A percentile compares a stretch with the other conserved stretches of the same genome.
Conservation (phyloP, 345 rosid species). For the Rhodamnia argentea region DNA sequence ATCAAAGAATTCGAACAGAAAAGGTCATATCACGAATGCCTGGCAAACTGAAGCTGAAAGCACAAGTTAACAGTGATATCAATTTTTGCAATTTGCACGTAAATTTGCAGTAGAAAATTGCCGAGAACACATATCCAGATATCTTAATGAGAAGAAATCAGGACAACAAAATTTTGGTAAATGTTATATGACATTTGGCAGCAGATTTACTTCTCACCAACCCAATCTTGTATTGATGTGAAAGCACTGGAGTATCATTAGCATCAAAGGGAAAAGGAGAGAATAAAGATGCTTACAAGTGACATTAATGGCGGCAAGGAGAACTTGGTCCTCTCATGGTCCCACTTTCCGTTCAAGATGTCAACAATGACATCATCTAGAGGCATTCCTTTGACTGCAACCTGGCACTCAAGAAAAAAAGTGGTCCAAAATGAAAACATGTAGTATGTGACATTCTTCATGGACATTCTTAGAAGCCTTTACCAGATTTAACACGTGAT, state of each 20-base stretch:
- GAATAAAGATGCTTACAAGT: constrained; percentile 28
- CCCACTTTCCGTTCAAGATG: constrained; percentile 69
- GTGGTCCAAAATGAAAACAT: not conserved
- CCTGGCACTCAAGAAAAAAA: constrained; percentile 23
- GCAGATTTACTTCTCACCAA: not conserved
- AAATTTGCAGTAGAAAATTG: not conserved
- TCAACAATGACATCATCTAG: constrained; percentile 43
- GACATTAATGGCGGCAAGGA: constrained; percentile 91
- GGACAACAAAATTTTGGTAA: not conserved
- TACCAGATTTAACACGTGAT: not conserved
- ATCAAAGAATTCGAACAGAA: not conserved
- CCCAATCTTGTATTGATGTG: not conserved
- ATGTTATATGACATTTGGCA: not conserved
- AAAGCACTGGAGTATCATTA: not conserved
- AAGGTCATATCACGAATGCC: not conserved
- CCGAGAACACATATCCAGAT: too few species aligned
- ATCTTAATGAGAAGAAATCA: not conserved
- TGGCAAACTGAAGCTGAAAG: not conserved
- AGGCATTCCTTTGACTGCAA: constrained; percentile 34
- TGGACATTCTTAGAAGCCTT: not conserved
- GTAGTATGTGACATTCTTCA: not conserved
- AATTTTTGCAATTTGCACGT: not conserved
- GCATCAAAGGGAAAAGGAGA: not conserved
- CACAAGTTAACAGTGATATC: not conserved
- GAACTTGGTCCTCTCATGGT: constrained; percentile 79